These are phyloP conservation scores for Microcos paniculata DNA, from an alignment of 345 rosid species.

Conservation along the genomic window DNA sequence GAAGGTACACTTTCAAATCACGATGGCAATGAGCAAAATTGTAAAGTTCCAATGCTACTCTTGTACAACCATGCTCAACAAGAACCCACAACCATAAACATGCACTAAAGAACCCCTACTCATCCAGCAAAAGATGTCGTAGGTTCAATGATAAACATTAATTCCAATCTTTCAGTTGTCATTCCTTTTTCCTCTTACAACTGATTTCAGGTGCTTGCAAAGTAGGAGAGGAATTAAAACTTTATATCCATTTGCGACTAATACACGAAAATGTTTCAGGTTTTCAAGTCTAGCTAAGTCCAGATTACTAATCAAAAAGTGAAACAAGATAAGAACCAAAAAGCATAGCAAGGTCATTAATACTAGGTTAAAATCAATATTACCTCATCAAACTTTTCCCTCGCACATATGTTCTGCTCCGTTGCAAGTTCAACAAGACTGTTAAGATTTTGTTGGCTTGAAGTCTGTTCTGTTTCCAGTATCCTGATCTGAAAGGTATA, in stretches of 20 bases:
- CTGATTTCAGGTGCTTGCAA: background rate
- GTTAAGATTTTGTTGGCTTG: conserved; percentile 69
- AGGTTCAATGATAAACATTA: background rate
- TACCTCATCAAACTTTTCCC: conserved; percentile 76
- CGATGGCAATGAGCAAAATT: background rate
- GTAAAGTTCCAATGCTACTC: background rate
- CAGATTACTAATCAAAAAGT: background rate
- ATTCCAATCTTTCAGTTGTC: background rate
- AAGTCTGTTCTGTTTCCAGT: conserved; percentile 66
- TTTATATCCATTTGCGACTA: background rate
- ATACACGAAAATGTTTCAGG: background rate
- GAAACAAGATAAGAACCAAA: background rate
- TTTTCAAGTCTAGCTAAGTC: conserved; percentile 4
- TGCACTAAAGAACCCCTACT: background rate
- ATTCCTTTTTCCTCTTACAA: background rate
- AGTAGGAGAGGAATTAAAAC: background rate
- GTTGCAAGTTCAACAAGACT: conserved; percentile 50
- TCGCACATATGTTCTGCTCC: conserved; percentile 53
- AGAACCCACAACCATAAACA: background rate
- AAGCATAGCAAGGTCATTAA: conserved; percentile 7
- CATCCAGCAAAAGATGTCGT: background rate
- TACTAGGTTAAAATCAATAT: conserved; percentile 4
- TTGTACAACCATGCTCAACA: background rate
- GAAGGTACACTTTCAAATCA: background rate
- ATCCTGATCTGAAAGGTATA: conserved; percentile 49